Evolutionary conservation across 495 filamentous ascomycete genomes (phyloP), one percentile per base, ranked within the genome.

Genomic region (Rhypophila decipiens): DNA sequence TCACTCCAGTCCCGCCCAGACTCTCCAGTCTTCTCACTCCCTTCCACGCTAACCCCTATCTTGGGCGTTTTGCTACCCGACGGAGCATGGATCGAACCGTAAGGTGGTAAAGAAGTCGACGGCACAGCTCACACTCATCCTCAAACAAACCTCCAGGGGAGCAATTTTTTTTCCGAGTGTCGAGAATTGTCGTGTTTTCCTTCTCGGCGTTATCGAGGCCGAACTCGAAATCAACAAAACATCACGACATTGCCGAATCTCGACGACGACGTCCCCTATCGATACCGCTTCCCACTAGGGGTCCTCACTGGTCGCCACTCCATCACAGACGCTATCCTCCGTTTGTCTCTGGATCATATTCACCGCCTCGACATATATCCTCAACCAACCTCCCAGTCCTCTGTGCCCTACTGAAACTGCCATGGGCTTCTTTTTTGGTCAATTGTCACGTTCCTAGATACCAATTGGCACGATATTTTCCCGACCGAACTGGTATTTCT

Each of bases 1-100:
- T n/a, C n/a, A n/a, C n/a, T n/a, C n/a, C n/a, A n/a, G n/a, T n/a
- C n/a, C n/a, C n/a, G n/a, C n/a, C n/a, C n/a, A n/a, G n/a, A n/a
- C n/a, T n/a, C n/a, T n/a, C n/a, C n/a, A n/a, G n/a, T n/a, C n/a
- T n/a, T n/a, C n/a, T n/a, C n/a, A n/a, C n/a, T n/a, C n/a, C n/a
- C n/a, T 42, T 47, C 50, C 54, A 56, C 53, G 36, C 42, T 47
- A 52, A 55, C 60, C 55, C 61, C 56, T 64, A 59, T 64, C 55
- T 64, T 50, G 50, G 57, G 51, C 49, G 40, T 53, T 58, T 58
- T 52, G 57, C 58, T 47, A 64, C 58, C 60, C 49, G 55, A 64
- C 41, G 5, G 19, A 19, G 20, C 56, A 49, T 51, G 54, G 50
- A 50, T 41, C 47, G 41, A 17, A 37, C 10, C 10, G 5, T 37